phyloP scores from a whole-genome alignment of 345 rosid genomes.

The Syzygium jambos region DNA sequence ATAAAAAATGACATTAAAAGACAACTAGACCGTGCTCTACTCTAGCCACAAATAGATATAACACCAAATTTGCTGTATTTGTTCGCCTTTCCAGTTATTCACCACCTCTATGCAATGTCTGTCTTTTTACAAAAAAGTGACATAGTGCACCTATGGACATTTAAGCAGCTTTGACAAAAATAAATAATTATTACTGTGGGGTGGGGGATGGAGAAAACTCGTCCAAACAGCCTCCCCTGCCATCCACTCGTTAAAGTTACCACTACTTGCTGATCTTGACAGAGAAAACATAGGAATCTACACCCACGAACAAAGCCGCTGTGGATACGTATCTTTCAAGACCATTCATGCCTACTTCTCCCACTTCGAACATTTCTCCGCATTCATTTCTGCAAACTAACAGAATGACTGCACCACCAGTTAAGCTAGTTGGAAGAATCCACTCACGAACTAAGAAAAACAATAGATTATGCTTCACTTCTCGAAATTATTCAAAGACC shows the following conservation, averaged over 20 bases:
- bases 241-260: background rate
- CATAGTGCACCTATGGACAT: background rate
- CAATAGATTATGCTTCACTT: background rate
- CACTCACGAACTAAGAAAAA: background rate
- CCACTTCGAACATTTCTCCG: background rate
- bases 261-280: background rate
- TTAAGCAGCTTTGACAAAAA: background rate
- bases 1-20: background rate
- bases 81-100: background rate
- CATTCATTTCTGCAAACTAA: background rate
- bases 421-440: background rate
- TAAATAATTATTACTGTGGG: background rate
- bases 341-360: background rate
- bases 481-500: background rate
- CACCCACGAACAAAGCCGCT: background rate
- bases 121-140: background rate
- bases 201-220: background rate
- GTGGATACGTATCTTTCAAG: accelerated
- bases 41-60: background rate
- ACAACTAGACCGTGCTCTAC: background rate
- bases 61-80: background rate
- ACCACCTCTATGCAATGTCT: background rate
- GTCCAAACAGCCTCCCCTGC: background rate
- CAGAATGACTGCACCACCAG: background rate
- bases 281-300: background rate